Evolutionary conservation across 108 stramenopile species (phyloP).

Genomic region (Nitzschia sp.): DNA sequence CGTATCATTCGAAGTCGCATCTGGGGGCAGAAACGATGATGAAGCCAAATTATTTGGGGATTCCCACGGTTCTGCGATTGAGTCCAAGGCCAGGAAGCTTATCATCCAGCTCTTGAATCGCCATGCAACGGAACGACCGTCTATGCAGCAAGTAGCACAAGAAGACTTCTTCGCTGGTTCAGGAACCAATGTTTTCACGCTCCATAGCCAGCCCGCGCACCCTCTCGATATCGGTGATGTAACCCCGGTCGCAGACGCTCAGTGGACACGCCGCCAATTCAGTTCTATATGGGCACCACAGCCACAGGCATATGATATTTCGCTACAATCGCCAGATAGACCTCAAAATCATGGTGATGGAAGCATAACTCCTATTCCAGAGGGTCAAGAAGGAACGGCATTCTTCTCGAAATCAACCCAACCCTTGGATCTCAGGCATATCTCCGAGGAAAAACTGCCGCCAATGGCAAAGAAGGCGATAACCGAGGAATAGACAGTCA

Average conservation of each 20-base stretch:
- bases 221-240: conserved; percentile 69
- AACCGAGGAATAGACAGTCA: neutral
- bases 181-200: conserved; percentile 57
- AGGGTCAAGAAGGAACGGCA: conserved; percentile 55
- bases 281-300: conserved; percentile 91
- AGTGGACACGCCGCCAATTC: conserved; percentile 84
- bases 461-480: neutral
- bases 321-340: neutral
- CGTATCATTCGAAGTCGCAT: conserved; percentile 68
- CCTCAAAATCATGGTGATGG: no score
- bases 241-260: conserved; percentile 55
- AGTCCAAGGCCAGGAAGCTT: conserved; percentile 44
- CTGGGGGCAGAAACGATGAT: neutral
- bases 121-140: conserved; percentile 45
- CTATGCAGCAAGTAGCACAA: conserved; percentile 50
- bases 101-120: conserved; percentile 51
- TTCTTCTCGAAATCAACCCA: conserved; percentile 36
- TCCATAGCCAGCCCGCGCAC: conserved; percentile 54
- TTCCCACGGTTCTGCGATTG: conserved; percentile 23
- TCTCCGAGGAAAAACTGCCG: conserved; percentile 5
- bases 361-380: conserved; percentile 32
- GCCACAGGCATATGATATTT: conserved; percentile 67
- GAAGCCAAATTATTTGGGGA: conserved; percentile 52
- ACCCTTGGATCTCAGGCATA: neutral
- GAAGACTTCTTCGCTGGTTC: conserved; percentile 53